phyloP scores from a whole-genome alignment of 345 rosid genomes.

The Cardamine chenopodiifolia region DNA sequence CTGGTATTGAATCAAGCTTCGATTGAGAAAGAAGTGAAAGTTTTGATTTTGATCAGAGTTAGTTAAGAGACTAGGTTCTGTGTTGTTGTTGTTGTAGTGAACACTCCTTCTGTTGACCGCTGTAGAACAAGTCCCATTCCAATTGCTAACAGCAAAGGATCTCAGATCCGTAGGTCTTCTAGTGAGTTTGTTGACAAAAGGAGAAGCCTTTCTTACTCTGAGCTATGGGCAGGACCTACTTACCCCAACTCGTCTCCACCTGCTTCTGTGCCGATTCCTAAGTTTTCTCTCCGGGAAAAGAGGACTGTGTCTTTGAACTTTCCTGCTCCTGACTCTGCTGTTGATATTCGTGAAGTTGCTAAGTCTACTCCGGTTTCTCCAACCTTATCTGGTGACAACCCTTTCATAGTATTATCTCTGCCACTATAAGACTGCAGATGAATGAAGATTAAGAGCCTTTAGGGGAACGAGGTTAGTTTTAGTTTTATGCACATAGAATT shows the following conservation, averaged over 20 bases:
- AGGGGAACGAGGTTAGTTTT: constrained; percentile 46
- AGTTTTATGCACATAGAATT: constrained; percentile 62
- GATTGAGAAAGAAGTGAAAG: no score
- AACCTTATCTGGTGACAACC: constrained; percentile 47
- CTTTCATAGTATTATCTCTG: constrained; percentile 67
- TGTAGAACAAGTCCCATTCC: constrained; percentile 59
- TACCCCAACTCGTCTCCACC: constrained; percentile 96
- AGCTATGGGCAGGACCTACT: constrained; percentile 98
- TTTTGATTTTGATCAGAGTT: constrained; percentile 31
- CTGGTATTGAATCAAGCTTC: no score
- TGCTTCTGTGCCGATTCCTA: constrained; percentile 90
- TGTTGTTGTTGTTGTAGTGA: no score
- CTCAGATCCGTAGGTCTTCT: constrained; percentile 40
- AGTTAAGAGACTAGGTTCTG: no score
- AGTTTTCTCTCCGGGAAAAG: constrained; percentile 69
- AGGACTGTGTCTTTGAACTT: constrained; percentile 66
- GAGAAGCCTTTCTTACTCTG: constrained; percentile 57
- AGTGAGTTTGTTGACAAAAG: constrained; percentile 39
- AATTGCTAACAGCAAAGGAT: constrained; percentile 39
- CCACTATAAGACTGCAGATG: constrained; percentile 66
- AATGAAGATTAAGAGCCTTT: constrained; percentile 51
- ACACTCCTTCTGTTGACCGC: constrained; percentile 25
- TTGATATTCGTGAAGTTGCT: constrained; percentile 53
- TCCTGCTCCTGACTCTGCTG: constrained; percentile 44
- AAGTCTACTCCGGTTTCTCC: constrained; percentile 95